Evolutionary conservation across 2,329 filamentous ascomycete species (phyloP).

Genomic region (Botrytis squamosa): DNA sequence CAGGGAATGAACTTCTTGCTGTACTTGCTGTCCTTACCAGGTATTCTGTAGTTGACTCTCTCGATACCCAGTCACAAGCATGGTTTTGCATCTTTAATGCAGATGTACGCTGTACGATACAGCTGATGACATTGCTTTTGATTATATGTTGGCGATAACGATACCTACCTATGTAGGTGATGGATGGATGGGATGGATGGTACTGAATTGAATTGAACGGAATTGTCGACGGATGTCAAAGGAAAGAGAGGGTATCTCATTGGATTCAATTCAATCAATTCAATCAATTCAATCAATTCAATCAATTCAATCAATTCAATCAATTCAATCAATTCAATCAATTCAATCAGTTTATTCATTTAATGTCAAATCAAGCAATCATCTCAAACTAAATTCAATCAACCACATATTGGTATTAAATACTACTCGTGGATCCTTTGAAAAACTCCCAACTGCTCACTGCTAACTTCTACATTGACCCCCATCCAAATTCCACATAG

Average conservation of each 20-base stretch:
- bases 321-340: not conserved
- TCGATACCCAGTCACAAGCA: not conserved
- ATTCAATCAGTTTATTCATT: not conserved
- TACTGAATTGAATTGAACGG: not conserved
- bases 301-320: no score
- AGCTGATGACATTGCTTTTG: not conserved
- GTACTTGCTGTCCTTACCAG: no score
- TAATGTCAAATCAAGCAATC: not conserved
- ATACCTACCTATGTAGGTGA: not conserved
- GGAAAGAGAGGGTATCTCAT: not conserved
- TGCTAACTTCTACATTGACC: not conserved
- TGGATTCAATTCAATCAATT: not conserved
- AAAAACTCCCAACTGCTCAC: not conserved
- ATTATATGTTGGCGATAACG: not conserved
- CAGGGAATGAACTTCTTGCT: no score
- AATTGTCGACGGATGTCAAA: not conserved
- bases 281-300: no score
- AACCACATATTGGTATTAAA: no score
- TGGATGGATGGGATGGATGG: not conserved
- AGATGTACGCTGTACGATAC: not conserved
- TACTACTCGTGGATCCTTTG: not conserved
- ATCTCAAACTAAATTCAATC: not conserved
- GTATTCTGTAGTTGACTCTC: not conserved
- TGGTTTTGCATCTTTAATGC: not conserved
- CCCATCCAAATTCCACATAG: not conserved